phyloP scores from a whole-genome alignment of 139 green algal genomes.

The Tetradesmus obliquus region DNA sequence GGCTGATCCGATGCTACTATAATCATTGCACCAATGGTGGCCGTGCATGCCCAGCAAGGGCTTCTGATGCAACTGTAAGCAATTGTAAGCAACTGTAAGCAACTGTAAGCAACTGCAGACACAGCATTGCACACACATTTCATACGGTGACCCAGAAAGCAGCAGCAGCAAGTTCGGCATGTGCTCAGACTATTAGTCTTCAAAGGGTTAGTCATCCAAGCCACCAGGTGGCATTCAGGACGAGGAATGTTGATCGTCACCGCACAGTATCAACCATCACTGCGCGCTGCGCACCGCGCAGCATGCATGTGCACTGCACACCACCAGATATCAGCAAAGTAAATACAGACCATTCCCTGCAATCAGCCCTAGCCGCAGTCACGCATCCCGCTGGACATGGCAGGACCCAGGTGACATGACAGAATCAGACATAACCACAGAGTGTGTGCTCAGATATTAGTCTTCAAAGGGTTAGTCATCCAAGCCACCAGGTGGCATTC shows the following conservation, averaged over 20 bases:
- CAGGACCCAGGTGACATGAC: not conserved
- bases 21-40: conserved; percentile 13
- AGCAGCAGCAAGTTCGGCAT: not conserved
- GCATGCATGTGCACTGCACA: too few relatives aligned
- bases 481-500: conserved; percentile 43
- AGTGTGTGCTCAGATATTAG: conserved; percentile 47
- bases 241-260: conserved; percentile 79
- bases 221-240: conserved; percentile 57
- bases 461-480: conserved; percentile 48
- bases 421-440: not conserved
- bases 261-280: not conserved
- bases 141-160: too few relatives aligned
- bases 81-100: not conserved
- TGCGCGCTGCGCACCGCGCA: too few relatives aligned
- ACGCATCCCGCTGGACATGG: not conserved
- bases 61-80: not conserved
- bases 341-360: too few relatives aligned
- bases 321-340: too few relatives aligned
- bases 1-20: conserved; percentile 23
- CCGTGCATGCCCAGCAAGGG: not conserved
- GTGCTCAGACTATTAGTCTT: conserved; percentile 51
- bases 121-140: not conserved
- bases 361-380: too few relatives aligned
- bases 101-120: not conserved
- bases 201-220: conserved; percentile 21